These are phyloP conservation scores for Lactarius sanguifluus DNA, from an alignment of 768 basidiomycete species.

Conservation along the genomic window DNA sequence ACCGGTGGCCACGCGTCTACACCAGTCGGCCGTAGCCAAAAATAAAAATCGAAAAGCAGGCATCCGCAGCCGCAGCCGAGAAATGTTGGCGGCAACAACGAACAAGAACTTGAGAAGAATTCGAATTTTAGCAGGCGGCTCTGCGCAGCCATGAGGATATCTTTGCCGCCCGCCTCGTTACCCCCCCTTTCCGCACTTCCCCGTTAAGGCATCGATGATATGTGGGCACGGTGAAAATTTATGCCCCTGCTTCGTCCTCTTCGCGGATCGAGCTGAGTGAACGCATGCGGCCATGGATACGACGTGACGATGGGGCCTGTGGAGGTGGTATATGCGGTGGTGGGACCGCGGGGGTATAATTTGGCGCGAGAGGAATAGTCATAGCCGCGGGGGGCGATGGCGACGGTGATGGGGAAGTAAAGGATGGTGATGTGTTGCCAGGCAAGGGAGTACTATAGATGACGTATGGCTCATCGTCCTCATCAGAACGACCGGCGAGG, in stretches of 20 bases:
- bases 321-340: constrained; percentile 24
- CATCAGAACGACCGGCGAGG: constrained; percentile 14
- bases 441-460: constrained; percentile 30
- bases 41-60: constrained; percentile 7
- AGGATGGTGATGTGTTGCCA: neutral
- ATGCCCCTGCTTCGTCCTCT: constrained; percentile 25
- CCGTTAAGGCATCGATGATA: neutral
- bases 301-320: constrained; percentile 21
- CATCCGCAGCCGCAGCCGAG: neutral
- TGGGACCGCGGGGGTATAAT: constrained; percentile 22
- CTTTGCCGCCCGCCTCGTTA: constrained; percentile 17
- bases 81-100: neutral
- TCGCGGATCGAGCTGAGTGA: constrained; percentile 30
- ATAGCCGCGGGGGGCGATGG: constrained; percentile 16
- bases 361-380: neutral
- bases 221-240: neutral
- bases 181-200: constrained; percentile 2
- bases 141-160: constrained; percentile 24
- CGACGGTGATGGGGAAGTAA: constrained; percentile 10
- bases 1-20: constrained; percentile 23
- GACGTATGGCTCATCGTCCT: constrained; percentile 29
- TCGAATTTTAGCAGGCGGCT: constrained; percentile 19
- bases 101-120: constrained; percentile 1
- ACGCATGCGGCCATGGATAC: constrained; percentile 27
- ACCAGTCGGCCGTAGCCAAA: constrained; percentile 10